Percentiles rank a stretch among this genome's conserved stretches.
Evolutionary conservation across 495 filamentous ascomycete genomes (phyloP).

Genomic region (Cladorrhinum samala): DNA sequence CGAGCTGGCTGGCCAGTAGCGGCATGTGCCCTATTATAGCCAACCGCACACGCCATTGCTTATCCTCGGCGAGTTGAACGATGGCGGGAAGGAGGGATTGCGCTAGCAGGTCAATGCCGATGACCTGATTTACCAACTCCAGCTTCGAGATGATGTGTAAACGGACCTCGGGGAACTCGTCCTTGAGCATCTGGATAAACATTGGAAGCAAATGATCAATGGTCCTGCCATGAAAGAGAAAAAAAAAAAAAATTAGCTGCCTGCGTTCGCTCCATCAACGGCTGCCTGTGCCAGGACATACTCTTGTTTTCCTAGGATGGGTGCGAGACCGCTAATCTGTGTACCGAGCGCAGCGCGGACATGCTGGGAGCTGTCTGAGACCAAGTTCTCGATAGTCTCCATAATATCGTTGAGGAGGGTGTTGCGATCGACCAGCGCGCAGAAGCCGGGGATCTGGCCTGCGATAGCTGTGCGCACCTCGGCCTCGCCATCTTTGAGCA

Average conservation of each 20-base stretch:
- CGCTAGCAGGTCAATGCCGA: conserved; percentile 93
- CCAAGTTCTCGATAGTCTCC: conserved; percentile 91
- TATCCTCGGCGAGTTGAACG: conserved; percentile 94
- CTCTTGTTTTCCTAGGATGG: conserved; percentile 97
- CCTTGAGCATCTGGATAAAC: conserved; percentile 99
- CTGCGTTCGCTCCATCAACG: neutral
- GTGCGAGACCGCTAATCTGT: conserved; percentile 94
- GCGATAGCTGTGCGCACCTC: conserved; percentile 97
- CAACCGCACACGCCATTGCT: conserved; percentile 97
- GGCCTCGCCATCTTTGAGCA: conserved; percentile 93
- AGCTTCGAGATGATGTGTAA: conserved; percentile 98
- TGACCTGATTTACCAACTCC: conserved; percentile 96
- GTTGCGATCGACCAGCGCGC: conserved; percentile 74
- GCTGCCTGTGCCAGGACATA: conserved; percentile 39
- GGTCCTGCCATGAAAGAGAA: conserved; percentile 49
- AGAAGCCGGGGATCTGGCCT: conserved; percentile 97
- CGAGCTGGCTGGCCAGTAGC: conserved; percentile 88
- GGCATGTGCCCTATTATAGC: conserved; percentile 99
- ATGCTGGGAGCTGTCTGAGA: conserved; percentile 93
- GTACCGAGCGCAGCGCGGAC: conserved; percentile 92
- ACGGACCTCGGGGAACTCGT: conserved; percentile 96
- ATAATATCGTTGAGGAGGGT: conserved; percentile 94
- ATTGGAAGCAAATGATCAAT: conserved; percentile 95
- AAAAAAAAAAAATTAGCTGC: conserved; percentile 20
- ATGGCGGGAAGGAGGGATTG: conserved; percentile 97